Percentiles rank a stretch among this genome's conserved stretches.
phyloP scores from a whole-genome alignment of 139 green algal species.

The Chlorella vulgaris region DNA sequence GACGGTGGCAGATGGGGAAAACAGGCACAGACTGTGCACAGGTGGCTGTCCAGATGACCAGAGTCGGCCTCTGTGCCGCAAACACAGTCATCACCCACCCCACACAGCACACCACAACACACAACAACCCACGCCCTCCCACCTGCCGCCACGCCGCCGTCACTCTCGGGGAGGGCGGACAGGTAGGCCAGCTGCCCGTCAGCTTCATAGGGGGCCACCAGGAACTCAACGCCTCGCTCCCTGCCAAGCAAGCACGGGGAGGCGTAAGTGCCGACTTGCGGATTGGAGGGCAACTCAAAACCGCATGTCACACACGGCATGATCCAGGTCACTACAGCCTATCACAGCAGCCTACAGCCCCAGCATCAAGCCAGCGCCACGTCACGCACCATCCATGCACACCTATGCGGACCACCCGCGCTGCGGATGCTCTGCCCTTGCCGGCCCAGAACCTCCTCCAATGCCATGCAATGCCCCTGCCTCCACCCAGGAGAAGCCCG shows the following conservation, averaged over 20 bases:
- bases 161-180: slow-evolving; percentile 75
- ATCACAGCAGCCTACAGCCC: no score
- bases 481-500: no score
- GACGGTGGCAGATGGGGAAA: neutral
- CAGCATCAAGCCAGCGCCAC: no score
- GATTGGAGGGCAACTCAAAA: neutral
- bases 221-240: slow-evolving; percentile 64
- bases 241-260: slow-evolving; percentile 38
- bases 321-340: no score
- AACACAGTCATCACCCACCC: neutral
- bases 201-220: slow-evolving; percentile 98
- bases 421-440: no score
- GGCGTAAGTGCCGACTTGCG: slow-evolving; percentile 30
- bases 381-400: no score
- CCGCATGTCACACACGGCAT: no score
- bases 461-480: no score
- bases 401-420: no score
- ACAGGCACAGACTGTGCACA: no score
- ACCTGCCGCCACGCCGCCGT: slow-evolving; percentile 42
- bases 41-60: no score
- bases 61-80: neutral
- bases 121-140: neutral
- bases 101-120: neutral
- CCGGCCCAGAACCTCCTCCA: no score
- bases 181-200: slow-evolving; percentile 96